These are phyloP conservation scores for Lachnellula arida DNA, from an alignment of 2,329 filamentous ascomycete genomes.

Conservation along the genomic window DNA sequence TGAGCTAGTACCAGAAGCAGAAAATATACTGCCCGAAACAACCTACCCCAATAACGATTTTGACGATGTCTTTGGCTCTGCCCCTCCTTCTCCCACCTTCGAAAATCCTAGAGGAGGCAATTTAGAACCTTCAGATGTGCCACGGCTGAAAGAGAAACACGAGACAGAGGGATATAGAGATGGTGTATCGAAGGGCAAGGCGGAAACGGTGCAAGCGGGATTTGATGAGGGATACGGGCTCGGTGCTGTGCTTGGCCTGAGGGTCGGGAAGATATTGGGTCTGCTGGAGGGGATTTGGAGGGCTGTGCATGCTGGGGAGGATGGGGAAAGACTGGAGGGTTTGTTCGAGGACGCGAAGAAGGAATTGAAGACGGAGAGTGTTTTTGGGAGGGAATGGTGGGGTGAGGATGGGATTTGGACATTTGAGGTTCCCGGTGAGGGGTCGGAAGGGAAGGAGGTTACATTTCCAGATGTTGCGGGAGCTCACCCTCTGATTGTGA, in stretches of 20 bases:
- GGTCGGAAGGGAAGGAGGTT: slow-evolving; percentile 37
- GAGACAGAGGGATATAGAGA: slow-evolving; percentile 83
- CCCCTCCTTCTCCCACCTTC: slow-evolving; percentile 24
- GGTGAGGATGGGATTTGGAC: slow-evolving; percentile 66
- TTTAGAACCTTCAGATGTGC: slow-evolving; percentile 28
- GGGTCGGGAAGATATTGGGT: slow-evolving; percentile 71
- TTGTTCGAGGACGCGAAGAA: slow-evolving; percentile 47
- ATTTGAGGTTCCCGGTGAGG: slow-evolving; percentile 48
- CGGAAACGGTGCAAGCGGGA: slow-evolving; percentile 70
- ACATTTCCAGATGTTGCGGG: slow-evolving; percentile 59
- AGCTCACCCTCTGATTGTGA: slow-evolving; percentile 61
- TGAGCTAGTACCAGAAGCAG: background rate
- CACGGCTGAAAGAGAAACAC: slow-evolving; percentile 30
- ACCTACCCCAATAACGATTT: slow-evolving; percentile 23
- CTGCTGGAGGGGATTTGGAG: slow-evolving; percentile 66
- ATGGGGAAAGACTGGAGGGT: slow-evolving; percentile 23
- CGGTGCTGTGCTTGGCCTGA: slow-evolving; percentile 73
- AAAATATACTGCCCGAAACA: background rate
- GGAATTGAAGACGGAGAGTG: slow-evolving; percentile 55
- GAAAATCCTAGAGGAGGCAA: slow-evolving; percentile 15
- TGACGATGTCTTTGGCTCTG: slow-evolving; percentile 33
- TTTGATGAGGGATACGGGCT: slow-evolving; percentile 90
- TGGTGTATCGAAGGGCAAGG: slow-evolving; percentile 73
- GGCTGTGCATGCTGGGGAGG: slow-evolving; percentile 36
- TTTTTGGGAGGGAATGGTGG: slow-evolving; percentile 66